A percentile compares a stretch with the other conserved stretches of the same genome.
Evolutionary conservation across 495 filamentous ascomycete genomes (phyloP).

Genomic region (Sabuloglossum arenarium): DNA sequence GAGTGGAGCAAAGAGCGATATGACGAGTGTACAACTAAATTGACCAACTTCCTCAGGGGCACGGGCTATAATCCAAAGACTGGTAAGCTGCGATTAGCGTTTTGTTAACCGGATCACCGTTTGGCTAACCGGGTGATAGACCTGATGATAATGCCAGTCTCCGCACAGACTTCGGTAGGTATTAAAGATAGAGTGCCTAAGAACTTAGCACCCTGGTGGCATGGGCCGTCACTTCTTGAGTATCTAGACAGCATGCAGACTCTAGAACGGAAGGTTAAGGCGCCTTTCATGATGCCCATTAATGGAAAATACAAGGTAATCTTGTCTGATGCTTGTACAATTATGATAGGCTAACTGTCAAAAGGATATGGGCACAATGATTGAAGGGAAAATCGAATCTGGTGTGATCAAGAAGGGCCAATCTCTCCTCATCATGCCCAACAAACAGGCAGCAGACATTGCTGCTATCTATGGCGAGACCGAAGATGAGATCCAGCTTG

Average conservation of each 20-base stretch:
- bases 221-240: constrained; percentile 85
- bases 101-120: neutral
- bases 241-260: constrained; percentile 80
- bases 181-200: constrained; percentile 77
- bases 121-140: constrained; percentile 21
- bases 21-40: constrained; percentile 78
- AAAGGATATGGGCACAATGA: constrained; percentile 86
- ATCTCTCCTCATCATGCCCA: constrained; percentile 83
- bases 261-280: constrained; percentile 87
- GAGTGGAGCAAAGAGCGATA: constrained; percentile 87
- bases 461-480: constrained; percentile 84
- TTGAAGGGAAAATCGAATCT: constrained; percentile 92
- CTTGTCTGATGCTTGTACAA: neutral
- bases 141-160: constrained; percentile 88
- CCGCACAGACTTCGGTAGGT: constrained; percentile 61
- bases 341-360: neutral
- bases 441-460: constrained; percentile 57
- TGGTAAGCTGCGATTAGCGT: constrained; percentile 3
- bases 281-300: constrained; percentile 98
- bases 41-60: constrained; percentile 66
- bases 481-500: constrained; percentile 68
- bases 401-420: constrained; percentile 77
- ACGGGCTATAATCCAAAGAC: constrained; percentile 85
- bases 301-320: constrained; percentile 60
- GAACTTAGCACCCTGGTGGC: constrained; percentile 60